Evolutionary conservation across 345 rosid genomes (phyloP), one percentile per base, ranked within the genome.

Genomic region (Hevea brasiliensis): DNA sequence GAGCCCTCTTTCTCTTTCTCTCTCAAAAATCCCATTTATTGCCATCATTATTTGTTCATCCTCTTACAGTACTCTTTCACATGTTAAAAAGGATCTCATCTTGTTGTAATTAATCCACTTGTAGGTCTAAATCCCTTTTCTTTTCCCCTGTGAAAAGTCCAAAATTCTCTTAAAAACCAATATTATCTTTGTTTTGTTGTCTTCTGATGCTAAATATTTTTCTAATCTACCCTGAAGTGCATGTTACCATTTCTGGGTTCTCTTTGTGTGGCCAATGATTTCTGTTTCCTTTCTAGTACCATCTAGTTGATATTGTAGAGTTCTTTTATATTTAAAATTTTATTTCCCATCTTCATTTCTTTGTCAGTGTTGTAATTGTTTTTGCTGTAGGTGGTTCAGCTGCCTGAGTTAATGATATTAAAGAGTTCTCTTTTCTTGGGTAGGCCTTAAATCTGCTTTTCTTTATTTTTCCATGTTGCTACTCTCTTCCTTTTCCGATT

Each of bases 41-140:
- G 62, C 74, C 81, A 81, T 84, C 86, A 89, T 83, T 86, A 76
- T 74, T 58, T 47, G 72, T 58, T 45, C 54, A 17, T 29, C 74
- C 29, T 27, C 67, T 59, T 53, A 48, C 67, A 51, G 18, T 32
- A 4, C 66, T 54, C 57, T 37, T 42, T 40, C 74, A 63, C 71
- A 41, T 65, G 72, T 44, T 65, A 72, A 77, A 72, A 70, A 45
- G 74, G 79, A 74, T 37, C 77, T 74, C 74, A 56, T 72, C 77
- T 70, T 60, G 55, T 65, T 71, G 21, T 74, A 61, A 17, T 62
- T 41, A 53, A 68, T 24, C 44, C 50, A 68, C 7, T 11, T 40
- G 65, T 68, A 57, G 45, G 55, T 67, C 51, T 15, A 32, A 62
- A 21, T 59, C 40, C 27, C 27, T 42, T 70, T 58, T 59, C 61